Evolutionary conservation across 208 protist species (phyloP), one percentile per base, ranked within the genome.

Genomic region (Tritrichomonas musculus): DNA sequence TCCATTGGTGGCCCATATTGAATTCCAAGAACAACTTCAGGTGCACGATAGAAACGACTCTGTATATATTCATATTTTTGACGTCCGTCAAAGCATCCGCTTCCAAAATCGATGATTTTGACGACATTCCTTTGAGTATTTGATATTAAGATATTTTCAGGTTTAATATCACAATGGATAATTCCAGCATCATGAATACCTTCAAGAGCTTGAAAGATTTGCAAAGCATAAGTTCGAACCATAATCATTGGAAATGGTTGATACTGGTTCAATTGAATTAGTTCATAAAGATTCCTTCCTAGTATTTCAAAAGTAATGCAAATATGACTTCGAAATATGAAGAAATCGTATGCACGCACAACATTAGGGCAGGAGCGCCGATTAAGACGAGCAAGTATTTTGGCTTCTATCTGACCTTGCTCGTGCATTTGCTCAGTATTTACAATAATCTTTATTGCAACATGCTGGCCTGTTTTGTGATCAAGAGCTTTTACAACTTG

Each of bases 31-130:
- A 94, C 50, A 36, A 99, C 98, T 94, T 98, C 97, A 47, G 97
- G 97, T 25, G 97, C 96, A 36, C 97, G 88, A 94, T 98, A 98
- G 93, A 97, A 97, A 96, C 98, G 57, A 25, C 92, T 95, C 94
- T 99, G 98, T 96, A 99, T 97, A 96, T 98, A 96, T 93, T 95
- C 95, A 96, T 98, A 97, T 82, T 98, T 53, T 94, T 97, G 96
- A 92, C 98, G 93, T 30, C 96, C 95, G 8, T 94, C 80, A 44
- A 95, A 94, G 92, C 96, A 96, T 20, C 72, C 80, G 22, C 55
- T 93, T 4, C 96, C 96, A 57, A 96, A 96, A 92, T 96, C 96
- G 53, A 96, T 96, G 20, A 96, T 27, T 92, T 95, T 96, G 49
- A 96, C 36, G 30, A 30, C 20, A 39, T n/a, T 36, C 39, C 57